These are phyloP conservation scores for Groenewaldozyma auringiensis DNA, from an alignment of 1,139 yeast genomes.

Conservation along the genomic window DNA sequence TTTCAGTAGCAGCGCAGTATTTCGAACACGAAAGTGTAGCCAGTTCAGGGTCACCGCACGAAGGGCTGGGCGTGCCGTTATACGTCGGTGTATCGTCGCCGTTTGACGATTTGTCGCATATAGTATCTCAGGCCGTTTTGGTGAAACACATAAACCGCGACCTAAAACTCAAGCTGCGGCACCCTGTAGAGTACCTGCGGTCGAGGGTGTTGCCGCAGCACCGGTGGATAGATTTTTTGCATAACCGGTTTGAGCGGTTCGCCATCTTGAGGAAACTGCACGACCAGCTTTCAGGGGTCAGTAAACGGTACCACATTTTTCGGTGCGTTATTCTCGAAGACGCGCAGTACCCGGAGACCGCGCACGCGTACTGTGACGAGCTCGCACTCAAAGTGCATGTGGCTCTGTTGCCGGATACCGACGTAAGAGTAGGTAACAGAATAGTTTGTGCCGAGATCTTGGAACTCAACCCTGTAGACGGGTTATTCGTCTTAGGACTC, in stretches of 20 bases:
- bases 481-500: slow-evolving; percentile 25
- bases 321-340: slow-evolving; percentile 21
- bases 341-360: slow-evolving; percentile 20
- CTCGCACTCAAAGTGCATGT: slow-evolving; percentile 22
- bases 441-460: slow-evolving; percentile 30
- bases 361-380: slow-evolving; percentile 25
- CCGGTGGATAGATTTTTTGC: slow-evolving; percentile 6
- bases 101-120: not conserved
- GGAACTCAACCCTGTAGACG: slow-evolving; percentile 27
- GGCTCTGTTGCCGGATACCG: slow-evolving; percentile 16
- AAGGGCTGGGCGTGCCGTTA: not conserved
- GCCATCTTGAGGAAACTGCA: slow-evolving; percentile 17
- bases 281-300: slow-evolving; percentile 14
- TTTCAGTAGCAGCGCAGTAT: not conserved
- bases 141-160: slow-evolving; percentile 1
- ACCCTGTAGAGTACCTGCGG: slow-evolving; percentile 2
- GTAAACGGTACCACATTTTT: slow-evolving; percentile 17
- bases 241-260: slow-evolving; percentile 14
- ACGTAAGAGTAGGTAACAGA: slow-evolving; percentile 27
- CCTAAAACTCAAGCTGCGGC: slow-evolving; percentile 10
- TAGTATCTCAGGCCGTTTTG: not conserved
- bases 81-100: not conserved
- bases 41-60: not conserved
- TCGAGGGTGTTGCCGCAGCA: slow-evolving; percentile 1
- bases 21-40: not conserved